Evolutionary conservation across 2,329 filamentous ascomycete species (phyloP).

Genomic region (Septoria linicola): DNA sequence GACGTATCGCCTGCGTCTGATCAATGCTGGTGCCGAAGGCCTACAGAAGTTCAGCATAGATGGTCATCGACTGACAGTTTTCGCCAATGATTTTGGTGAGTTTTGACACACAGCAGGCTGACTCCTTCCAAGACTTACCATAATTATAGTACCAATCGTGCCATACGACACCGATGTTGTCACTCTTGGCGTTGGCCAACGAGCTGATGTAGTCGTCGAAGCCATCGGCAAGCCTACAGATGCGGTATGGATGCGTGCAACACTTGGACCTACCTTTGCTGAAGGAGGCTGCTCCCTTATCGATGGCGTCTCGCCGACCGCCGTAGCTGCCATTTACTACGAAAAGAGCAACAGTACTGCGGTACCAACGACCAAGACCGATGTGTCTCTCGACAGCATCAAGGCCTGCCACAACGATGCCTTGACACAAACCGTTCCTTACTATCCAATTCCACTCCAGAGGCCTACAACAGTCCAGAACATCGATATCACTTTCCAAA

Average conservation of each 20-base stretch:
- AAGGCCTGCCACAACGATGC: conserved; percentile 57
- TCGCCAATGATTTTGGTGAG: conserved; percentile 42
- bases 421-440: conserved; percentile 53
- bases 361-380: conserved; percentile 45
- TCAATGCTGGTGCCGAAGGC: conserved; percentile 45
- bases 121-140: neutral
- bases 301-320: conserved; percentile 46
- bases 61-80: conserved; percentile 43
- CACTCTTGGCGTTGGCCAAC: conserved; percentile 60
- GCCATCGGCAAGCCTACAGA: conserved; percentile 31
- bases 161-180: conserved; percentile 44
- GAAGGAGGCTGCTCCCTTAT: conserved; percentile 29
- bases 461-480: conserved; percentile 36
- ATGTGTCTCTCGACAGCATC: conserved; percentile 49
- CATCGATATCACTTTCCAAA: conserved; percentile 50
- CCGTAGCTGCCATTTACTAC: conserved; percentile 66
- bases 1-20: conserved; percentile 44
- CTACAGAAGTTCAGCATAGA: conserved; percentile 52
- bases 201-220: conserved; percentile 49
- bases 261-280: conserved; percentile 62
- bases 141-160: conserved; percentile 37
- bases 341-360: conserved; percentile 53
- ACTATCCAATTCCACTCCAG: conserved; percentile 56
- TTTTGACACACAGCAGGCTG: neutral
- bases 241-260: conserved; percentile 41